phyloP scores from a whole-genome alignment of 352 stramenopile genomes.

The Phytophthora sp. region DNA sequence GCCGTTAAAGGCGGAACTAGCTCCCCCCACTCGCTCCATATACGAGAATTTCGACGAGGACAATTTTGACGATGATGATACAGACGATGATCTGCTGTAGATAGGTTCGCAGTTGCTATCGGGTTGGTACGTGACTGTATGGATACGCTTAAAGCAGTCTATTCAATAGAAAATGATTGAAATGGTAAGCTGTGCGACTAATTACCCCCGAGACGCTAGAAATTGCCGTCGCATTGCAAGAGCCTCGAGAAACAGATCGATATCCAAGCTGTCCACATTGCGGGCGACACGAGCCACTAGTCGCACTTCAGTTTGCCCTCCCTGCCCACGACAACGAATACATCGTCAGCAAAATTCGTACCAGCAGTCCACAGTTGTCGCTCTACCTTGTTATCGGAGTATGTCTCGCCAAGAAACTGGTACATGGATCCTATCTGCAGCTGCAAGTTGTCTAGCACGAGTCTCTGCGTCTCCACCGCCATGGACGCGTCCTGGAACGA shows the following conservation, averaged over 20 bases:
- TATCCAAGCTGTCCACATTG: conserved; percentile 84
- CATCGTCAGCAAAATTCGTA: not conserved
- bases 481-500: conserved; percentile 74
- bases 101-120: not conserved
- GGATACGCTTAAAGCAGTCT: not conserved
- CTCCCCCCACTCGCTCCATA: conserved; percentile 45
- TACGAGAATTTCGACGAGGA: conserved; percentile 78
- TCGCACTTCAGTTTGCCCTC: conserved; percentile 46
- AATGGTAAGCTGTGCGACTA: not conserved
- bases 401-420: conserved; percentile 85
- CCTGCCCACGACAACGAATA: not conserved
- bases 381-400: conserved; percentile 35
- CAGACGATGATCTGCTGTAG: conserved; percentile 79
- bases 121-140: not conserved
- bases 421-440: conserved; percentile 80
- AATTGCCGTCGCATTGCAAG: conserved; percentile 79
- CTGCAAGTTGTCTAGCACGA: conserved; percentile 56
- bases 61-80: conserved; percentile 50
- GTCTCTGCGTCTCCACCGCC: conserved; percentile 68
- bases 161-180: conserved; percentile 18
- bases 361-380: not conserved
- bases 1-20: too few relatives aligned
- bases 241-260: conserved; percentile 78
- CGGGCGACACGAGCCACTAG: conserved; percentile 71
- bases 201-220: conserved; percentile 45